These are phyloP conservation scores for Geopyxis carbonaria DNA, from an alignment of 495 filamentous ascomycete genomes.

Conservation along the genomic window DNA sequence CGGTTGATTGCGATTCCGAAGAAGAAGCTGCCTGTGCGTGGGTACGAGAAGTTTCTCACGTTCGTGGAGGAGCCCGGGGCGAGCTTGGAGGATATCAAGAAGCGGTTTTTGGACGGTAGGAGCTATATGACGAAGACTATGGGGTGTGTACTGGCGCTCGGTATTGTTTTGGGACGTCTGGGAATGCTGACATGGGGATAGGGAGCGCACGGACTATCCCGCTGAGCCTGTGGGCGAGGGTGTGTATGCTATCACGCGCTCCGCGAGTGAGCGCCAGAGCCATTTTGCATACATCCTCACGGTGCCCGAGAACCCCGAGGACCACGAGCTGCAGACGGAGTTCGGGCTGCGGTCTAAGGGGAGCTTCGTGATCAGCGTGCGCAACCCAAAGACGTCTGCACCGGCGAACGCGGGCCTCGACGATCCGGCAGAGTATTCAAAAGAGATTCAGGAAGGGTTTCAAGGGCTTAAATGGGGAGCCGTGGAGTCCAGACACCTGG, in stretches of 20 bases:
- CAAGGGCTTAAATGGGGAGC: conserved; percentile 55
- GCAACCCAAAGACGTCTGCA: conserved; percentile 56
- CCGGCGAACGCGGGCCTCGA: conserved; percentile 47
- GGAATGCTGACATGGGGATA: conserved; percentile 3
- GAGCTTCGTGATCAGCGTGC: conserved; percentile 61
- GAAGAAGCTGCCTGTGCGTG: conserved; percentile 61
- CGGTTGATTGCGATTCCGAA: conserved; percentile 70
- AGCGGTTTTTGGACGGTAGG: conserved; percentile 45
- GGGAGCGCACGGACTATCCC: conserved; percentile 50
- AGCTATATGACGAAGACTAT: conserved; percentile 65
- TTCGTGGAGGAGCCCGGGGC: conserved; percentile 67
- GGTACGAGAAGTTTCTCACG: conserved; percentile 55
- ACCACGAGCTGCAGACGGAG: conserved; percentile 57
- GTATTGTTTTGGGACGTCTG: neutral
- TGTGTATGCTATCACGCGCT: conserved; percentile 57
- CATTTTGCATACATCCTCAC: conserved; percentile 75
- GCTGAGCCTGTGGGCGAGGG: conserved; percentile 68
- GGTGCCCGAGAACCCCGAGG: conserved; percentile 40
- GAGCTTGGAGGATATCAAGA: conserved; percentile 52
- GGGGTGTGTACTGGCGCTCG: conserved; percentile 27
- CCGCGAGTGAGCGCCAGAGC: conserved; percentile 45
- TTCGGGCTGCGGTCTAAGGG: conserved; percentile 57
- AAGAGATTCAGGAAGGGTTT: conserved; percentile 64
- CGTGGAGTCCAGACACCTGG: conserved; percentile 54
- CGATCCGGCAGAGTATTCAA: conserved; percentile 51